Evolutionary conservation across 805 yeast species (phyloP).

Genomic region (Saccharomycopsis capsularis): DNA sequence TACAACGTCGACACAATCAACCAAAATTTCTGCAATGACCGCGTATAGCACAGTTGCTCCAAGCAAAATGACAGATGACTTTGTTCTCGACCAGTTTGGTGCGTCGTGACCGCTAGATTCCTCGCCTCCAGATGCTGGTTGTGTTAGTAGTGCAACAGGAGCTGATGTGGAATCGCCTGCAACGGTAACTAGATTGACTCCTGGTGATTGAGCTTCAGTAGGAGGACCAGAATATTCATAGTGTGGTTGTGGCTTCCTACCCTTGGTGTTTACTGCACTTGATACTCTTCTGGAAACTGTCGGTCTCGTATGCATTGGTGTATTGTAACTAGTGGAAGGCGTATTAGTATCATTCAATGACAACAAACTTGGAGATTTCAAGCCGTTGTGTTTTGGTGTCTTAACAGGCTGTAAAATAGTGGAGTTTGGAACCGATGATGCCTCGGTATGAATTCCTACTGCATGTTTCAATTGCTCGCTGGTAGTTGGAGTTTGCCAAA

Average conservation of each 20-base stretch:
- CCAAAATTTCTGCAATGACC: constrained; percentile 87
- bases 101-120: constrained; percentile 82
- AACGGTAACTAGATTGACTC: constrained; percentile 6
- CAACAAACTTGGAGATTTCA: constrained; percentile 19
- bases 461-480: constrained; percentile 25
- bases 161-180: neutral
- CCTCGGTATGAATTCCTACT: neutral
- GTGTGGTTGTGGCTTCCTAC: constrained; percentile 4
- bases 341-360: constrained; percentile 15
- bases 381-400: constrained; percentile 15
- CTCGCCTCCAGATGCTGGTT: constrained; percentile 23
- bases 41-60: constrained; percentile 87
- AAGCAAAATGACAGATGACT: constrained; percentile 74
- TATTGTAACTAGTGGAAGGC: neutral
- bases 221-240: neutral
- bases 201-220: constrained; percentile 9
- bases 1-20: constrained; percentile 87
- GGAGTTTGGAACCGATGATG: constrained; percentile 3
- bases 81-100: constrained; percentile 90
- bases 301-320: constrained; percentile 10
- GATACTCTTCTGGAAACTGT: constrained; percentile 13
- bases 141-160: too few relatives aligned
- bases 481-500: constrained; percentile 72
- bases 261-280: neutral
- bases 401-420: constrained; percentile 8